Percentiles rank a stretch among this genome's conserved stretches.
These are phyloP conservation scores for Raphanus hybrid DNA, from an alignment of 441 rosid species.

Conservation along the genomic window DNA sequence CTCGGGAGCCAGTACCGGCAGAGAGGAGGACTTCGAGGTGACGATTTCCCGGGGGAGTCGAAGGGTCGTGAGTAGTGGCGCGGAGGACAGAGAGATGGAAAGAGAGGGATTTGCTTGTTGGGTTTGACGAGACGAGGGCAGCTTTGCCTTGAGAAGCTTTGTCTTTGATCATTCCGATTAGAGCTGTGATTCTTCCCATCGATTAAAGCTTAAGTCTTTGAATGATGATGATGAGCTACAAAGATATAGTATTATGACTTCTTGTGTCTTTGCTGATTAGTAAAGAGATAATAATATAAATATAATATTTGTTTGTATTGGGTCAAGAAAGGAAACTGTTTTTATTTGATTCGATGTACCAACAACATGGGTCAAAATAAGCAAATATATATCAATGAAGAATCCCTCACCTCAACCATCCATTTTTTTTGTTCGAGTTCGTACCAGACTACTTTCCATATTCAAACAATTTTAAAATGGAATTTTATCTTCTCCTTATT, in stretches of 20 bases:
- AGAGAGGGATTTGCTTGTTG: constrained; percentile 47
- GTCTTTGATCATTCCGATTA: constrained; percentile 76
- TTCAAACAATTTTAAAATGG: constrained; percentile 2
- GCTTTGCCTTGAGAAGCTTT: constrained; percentile 88
- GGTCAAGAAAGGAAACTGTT: constrained; percentile 37
- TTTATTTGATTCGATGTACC: constrained; percentile 15
- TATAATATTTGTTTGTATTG: not conserved
- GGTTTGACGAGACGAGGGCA: constrained; percentile 51
- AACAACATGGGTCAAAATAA: constrained; percentile 35
- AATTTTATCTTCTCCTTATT: not conserved
- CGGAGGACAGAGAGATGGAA: constrained; percentile 65
- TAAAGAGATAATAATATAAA: not conserved
- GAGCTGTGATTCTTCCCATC: constrained; percentile 61
- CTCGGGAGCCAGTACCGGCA: constrained; percentile 70
- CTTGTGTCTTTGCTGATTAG: not conserved
- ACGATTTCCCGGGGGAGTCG: constrained; percentile 57
- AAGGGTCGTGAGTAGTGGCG: constrained; percentile 78
- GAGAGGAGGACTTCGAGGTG: constrained; percentile 65
- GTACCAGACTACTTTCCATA: constrained; percentile 1
- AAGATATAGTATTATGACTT: constrained; percentile 3
- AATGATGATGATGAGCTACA: constrained; percentile 12
- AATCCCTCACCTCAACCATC: not conserved
- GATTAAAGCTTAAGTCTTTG: not conserved
- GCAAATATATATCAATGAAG: not conserved
- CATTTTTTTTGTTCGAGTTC: not conserved